Evolutionary conservation across 116 monocot species (phyloP).

Genomic region (Zostera marina): DNA sequence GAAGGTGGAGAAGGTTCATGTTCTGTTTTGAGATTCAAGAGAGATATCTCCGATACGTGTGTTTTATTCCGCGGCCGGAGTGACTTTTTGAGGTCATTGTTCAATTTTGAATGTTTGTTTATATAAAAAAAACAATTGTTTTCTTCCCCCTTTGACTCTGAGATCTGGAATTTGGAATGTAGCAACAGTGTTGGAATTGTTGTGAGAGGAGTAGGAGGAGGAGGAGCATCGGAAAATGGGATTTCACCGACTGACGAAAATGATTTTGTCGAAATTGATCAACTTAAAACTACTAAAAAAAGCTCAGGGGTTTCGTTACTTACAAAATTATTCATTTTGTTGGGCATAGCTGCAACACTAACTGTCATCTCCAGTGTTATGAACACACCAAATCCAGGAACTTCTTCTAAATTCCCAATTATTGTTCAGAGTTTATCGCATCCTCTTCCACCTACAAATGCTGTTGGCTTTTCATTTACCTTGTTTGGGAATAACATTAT

Average conservation of each 20-base stretch:
- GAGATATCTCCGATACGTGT: too few relatives aligned
- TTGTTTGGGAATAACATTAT: constrained; percentile 45
- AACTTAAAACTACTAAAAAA: constrained; percentile 15
- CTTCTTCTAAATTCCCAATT: constrained; percentile 28
- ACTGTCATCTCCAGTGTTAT: constrained; percentile 27
- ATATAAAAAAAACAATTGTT: too few relatives aligned
- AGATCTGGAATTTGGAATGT: background rate
- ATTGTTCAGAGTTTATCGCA: constrained; percentile 32
- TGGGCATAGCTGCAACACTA: constrained; percentile 49
- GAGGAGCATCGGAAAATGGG: constrained; percentile 5
- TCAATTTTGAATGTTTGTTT: too few relatives aligned
- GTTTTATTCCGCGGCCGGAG: too few relatives aligned
- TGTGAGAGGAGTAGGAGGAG: too few relatives aligned
- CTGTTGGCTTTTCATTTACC: constrained; percentile 44
- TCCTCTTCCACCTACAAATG: constrained; percentile 10
- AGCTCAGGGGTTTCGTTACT: constrained; percentile 25
- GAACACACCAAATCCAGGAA: constrained; percentile 21
- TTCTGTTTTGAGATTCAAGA: too few relatives aligned
- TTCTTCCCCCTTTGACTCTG: too few relatives aligned
- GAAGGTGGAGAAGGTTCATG: too few relatives aligned
- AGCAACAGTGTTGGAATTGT: background rate
- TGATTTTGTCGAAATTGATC: constrained; percentile 16
- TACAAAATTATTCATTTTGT: constrained; percentile 41
- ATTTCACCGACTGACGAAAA: constrained; percentile 21
- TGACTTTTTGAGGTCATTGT: too few relatives aligned